Evolutionary conservation across 495 filamentous ascomycete species (phyloP).

Genomic region (Xylaria scruposa): DNA sequence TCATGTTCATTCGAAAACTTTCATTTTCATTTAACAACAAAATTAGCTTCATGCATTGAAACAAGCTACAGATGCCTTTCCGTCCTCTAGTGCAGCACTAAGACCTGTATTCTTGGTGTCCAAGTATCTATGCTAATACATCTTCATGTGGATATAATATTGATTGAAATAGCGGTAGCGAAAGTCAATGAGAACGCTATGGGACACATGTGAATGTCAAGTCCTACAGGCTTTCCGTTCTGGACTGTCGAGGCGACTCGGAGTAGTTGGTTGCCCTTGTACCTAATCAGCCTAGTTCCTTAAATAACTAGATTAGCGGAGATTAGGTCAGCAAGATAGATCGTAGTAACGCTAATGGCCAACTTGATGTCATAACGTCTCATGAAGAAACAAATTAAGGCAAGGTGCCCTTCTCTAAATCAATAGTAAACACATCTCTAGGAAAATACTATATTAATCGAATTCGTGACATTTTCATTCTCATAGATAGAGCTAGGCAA

Average conservation of each 20-base stretch:
- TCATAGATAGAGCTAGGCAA: neutral
- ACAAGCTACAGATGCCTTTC: neutral
- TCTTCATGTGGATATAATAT: neutral
- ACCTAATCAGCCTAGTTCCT: no score
- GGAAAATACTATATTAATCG: no score
- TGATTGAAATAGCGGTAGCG: neutral
- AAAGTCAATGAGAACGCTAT: neutral
- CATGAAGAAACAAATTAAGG: neutral
- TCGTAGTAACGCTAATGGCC: neutral
- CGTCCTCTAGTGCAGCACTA: neutral
- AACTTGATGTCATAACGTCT: neutral
- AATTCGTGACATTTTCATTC: neutral
- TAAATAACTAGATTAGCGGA: neutral
- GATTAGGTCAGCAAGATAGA: neutral
- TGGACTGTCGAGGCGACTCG: neutral
- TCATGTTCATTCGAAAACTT: neutral
- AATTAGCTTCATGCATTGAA: neutral
- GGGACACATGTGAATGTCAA: neutral
- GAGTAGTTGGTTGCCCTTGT: no score
- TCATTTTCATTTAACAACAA: neutral
- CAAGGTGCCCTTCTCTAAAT: neutral
- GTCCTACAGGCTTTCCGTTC: neutral
- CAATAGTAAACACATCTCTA: no score
- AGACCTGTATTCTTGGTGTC: neutral
- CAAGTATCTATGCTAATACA: neutral